phyloP scores from a whole-genome alignment of 2,329 filamentous ascomycete genomes.

The Endoconidiophora laricicola region DNA sequence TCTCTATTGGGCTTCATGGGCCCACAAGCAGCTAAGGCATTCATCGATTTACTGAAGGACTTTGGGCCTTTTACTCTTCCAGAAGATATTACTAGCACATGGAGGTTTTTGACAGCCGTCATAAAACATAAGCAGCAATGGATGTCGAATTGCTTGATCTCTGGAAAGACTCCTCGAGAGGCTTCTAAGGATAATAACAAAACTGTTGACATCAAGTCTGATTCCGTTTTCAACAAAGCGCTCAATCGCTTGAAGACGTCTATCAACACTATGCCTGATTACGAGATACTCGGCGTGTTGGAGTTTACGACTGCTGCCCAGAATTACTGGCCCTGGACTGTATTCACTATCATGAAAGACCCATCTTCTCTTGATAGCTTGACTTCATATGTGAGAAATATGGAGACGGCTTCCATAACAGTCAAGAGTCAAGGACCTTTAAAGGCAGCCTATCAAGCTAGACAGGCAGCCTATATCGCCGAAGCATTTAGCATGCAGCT shows the following conservation, averaged over 20 bases:
- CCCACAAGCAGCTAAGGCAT: slow-evolving; percentile 64
- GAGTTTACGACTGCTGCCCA: slow-evolving; percentile 79
- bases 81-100: slow-evolving; percentile 51
- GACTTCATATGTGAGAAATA: slow-evolving; percentile 47
- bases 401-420: slow-evolving; percentile 35
- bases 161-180: slow-evolving; percentile 59
- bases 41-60: slow-evolving; percentile 60
- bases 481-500: slow-evolving; percentile 85
- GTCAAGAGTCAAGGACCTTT: slow-evolving; percentile 25
- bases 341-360: slow-evolving; percentile 61
- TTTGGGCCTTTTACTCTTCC: slow-evolving; percentile 59
- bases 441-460: slow-evolving; percentile 44
- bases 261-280: slow-evolving; percentile 46
- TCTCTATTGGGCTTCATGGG: slow-evolving; percentile 86
- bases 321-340: slow-evolving; percentile 92
- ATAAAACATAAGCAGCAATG: slow-evolving; percentile 86
- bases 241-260: slow-evolving; percentile 47
- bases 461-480: slow-evolving; percentile 65
- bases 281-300: slow-evolving; percentile 56
- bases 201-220: slow-evolving; percentile 24
- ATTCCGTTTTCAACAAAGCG: slow-evolving; percentile 59
- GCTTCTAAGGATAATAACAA: slow-evolving; percentile 33
- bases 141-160: slow-evolving; percentile 86
- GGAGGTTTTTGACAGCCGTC: slow-evolving; percentile 74
- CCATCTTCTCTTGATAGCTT: slow-evolving; percentile 56